Percentiles rank a stretch among this genome's conserved stretches.
These are phyloP conservation scores for Dactylellina drechsleri DNA, from an alignment of 2,329 filamentous ascomycete genomes.

Conservation along the genomic window DNA sequence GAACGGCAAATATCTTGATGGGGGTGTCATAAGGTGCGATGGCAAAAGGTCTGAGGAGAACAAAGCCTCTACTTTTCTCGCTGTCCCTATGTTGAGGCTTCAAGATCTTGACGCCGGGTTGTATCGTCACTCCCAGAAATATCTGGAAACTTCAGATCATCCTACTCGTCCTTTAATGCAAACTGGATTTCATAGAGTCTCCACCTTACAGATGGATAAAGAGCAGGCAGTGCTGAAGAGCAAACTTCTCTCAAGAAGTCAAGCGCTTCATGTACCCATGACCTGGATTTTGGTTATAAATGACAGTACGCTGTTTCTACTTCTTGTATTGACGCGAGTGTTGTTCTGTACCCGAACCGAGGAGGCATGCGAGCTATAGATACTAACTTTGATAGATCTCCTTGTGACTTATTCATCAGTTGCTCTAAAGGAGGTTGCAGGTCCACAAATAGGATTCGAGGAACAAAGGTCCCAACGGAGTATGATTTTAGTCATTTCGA, in stretches of 20 bases:
- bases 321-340: neutral
- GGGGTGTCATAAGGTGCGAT: conserved; percentile 27
- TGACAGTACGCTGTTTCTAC: conserved; percentile 22
- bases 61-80: conserved; percentile 23
- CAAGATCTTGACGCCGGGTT: conserved; percentile 10
- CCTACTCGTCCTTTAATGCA: conserved; percentile 27
- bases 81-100: conserved; percentile 25
- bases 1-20: conserved; percentile 38
- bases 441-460: conserved; percentile 29
- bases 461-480: conserved; percentile 12
- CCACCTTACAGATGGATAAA: conserved; percentile 24
- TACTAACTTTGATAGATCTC: conserved; percentile 12
- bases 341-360: too few species aligned
- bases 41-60: conserved; percentile 16
- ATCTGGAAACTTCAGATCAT: conserved; percentile 22
- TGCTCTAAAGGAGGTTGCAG: conserved; percentile 22
- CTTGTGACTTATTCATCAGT: conserved; percentile 26
- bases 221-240: conserved; percentile 24
- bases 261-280: conserved; percentile 25
- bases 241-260: conserved; percentile 23
- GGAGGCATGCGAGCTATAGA: neutral
- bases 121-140: conserved; percentile 8
- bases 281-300: conserved; percentile 39
- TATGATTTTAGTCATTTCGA: conserved; percentile 15
- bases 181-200: conserved; percentile 18